Base-by-base conservation (phyloP, 2,329 filamentous ascomycete species). In the Cladosporium sp. region DNA sequence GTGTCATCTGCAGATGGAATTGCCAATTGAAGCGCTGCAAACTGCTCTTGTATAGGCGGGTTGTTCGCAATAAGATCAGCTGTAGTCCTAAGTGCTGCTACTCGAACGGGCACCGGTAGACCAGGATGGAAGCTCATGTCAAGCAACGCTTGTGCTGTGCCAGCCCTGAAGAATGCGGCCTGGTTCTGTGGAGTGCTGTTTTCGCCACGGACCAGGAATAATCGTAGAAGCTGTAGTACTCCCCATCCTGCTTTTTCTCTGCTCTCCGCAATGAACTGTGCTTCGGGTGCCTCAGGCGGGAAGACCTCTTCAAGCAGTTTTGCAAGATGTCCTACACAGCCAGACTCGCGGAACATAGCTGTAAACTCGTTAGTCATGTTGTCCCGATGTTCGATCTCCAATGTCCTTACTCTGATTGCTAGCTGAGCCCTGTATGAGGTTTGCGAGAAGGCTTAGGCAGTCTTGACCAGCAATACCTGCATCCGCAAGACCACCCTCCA, bases 231-330 rank as follows among this genome's bases (percentile, higher is more conserved):
- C 37, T 89, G 90, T 48, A 97, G 78, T 40, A 97, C 80, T 39
- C 93, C 94, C 80, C 94, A 97, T 10, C 96, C 80, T 68, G 97
- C 97, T 70, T 94, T 91, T 58, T 94, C 92, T 87, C 87, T 56
- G 89, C 79, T 61, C 75, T 58, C 80, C 78, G 64, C 81, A 13
- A 66, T 53, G 54, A 65, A 70, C 2, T 49, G 56, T 22, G 64
- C 62, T 56, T 67, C 66, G 34, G 59, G 34, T 19, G 51, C 55
- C 4, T 60, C 58, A 75, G 60, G 82, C 77, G 54, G 82, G 78
- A 62, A 82, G 79, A 66, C 82, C 77, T 71, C 80, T 77, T n/a
- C 53, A 4, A 70, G 78, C 34, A 97, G 78, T 36, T 82, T 81
- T 15, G 86, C 82, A 48, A 97, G 78, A 64, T 86, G 87, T 20